phyloP scores from a whole-genome alignment of 257 asterid species.

The Petunia secreta region DNA sequence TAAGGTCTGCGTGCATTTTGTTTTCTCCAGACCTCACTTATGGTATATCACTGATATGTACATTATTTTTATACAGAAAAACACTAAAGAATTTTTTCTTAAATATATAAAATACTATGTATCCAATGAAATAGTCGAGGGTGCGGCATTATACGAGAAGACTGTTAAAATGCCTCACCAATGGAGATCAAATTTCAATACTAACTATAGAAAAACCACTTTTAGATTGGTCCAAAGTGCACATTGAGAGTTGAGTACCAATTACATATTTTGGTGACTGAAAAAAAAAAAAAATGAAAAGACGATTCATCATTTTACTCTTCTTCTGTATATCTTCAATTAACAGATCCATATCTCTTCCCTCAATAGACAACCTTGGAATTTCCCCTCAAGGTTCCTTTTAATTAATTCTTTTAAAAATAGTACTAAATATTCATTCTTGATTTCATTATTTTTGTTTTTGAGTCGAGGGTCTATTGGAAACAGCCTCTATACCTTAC shows the following conservation, averaged over 20 bases:
- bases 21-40: too few relatives aligned
- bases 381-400: conserved; percentile 27
- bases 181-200: background rate
- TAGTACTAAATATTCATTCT: background rate
- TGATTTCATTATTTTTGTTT: background rate
- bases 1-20: too few relatives aligned
- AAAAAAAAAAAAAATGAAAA: conserved; percentile 13
- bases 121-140: too few relatives aligned
- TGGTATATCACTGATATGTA: too few relatives aligned
- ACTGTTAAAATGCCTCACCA: background rate
- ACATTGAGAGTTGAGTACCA: background rate
- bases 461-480: background rate
- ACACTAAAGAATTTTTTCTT: too few relatives aligned
- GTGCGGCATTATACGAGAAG: background rate
- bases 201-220: background rate
- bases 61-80: too few relatives aligned
- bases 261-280: background rate
- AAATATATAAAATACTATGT: too few relatives aligned
- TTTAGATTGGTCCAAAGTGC: background rate
- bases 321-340: background rate
- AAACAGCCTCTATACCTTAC: too few relatives aligned
- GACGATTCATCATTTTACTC: background rate
- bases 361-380: background rate
- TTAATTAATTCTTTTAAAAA: background rate
- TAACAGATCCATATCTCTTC: conserved; percentile 21